Conservation (phyloP, 345 rosid species). For the Litchi chinensis region DNA sequence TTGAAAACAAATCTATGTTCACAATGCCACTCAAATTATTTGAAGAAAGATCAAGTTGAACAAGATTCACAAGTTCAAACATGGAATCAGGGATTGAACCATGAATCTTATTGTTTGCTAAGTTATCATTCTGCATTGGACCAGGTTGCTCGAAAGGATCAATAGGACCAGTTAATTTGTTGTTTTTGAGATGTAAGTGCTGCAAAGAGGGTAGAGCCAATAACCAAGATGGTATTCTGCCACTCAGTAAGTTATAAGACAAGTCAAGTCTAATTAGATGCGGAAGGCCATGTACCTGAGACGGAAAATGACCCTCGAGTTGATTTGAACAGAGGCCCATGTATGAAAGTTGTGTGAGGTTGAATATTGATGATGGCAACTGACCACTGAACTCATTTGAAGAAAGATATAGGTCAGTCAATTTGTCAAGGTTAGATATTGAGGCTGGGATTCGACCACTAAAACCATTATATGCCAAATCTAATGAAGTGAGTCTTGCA, state of each 20-base stretch:
- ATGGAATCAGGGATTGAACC: background rate
- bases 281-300: too few relatives aligned
- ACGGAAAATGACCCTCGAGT: too few relatives aligned
- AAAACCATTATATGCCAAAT: background rate
- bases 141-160: background rate
- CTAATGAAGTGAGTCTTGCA: background rate
- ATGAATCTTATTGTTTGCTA: too few relatives aligned
- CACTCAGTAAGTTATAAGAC: too few relatives aligned
- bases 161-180: background rate
- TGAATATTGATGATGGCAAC: background rate
- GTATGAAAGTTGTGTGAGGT: background rate
- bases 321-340: too few relatives aligned
- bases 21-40: background rate
- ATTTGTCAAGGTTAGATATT: background rate
- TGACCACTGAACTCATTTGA: background rate
- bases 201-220: too few relatives aligned
- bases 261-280: too few relatives aligned
- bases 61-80: too few relatives aligned
- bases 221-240: too few relatives aligned
- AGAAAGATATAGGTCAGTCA: background rate
- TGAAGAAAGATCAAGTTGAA: background rate
- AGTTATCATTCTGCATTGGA: background rate
- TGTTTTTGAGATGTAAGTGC: background rate
- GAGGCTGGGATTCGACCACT: constrained; percentile 8
- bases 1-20: background rate